These are phyloP conservation scores for Pistacia atlantica DNA, from an alignment of 345 rosid genomes.

Conservation along the genomic window DNA sequence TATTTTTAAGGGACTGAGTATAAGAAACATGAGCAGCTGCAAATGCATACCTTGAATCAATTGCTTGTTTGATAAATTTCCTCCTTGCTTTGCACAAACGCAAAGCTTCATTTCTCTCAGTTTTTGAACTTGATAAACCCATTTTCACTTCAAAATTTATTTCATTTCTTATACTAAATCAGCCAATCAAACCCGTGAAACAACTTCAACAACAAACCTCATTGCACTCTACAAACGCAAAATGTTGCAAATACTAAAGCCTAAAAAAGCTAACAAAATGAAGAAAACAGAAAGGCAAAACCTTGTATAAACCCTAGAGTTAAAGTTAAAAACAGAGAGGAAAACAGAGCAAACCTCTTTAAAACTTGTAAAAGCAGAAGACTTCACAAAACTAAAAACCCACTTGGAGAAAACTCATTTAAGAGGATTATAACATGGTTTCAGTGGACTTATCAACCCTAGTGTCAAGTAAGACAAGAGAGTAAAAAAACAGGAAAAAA, in stretches of 20 bases:
- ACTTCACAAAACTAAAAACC: not conserved
- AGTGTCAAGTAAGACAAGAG: not conserved
- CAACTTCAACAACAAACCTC: conserved; percentile 1
- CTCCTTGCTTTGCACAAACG: conserved; percentile 72
- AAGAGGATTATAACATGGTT: not conserved
- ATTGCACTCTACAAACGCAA: not conserved
- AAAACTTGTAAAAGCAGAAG: not conserved
- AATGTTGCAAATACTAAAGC: not conserved
- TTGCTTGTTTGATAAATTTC: conserved; percentile 72
- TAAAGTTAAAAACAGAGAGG: not conserved
- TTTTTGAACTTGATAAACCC: conserved; percentile 79
- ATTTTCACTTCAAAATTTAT: conserved; percentile 41
- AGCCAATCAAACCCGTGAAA: not conserved
- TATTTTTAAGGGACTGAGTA: conserved; percentile 65
- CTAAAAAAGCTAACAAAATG: not conserved
- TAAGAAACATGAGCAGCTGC: conserved; percentile 95
- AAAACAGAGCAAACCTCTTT: not conserved
- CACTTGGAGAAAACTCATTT: not conserved
- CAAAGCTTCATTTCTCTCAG: conserved; percentile 60
- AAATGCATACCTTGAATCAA: conserved; percentile 75
- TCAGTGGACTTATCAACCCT: not conserved
- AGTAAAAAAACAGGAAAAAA: not conserved
- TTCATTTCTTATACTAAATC: conserved; percentile 13
- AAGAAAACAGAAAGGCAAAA: not conserved
- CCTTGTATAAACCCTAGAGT: not conserved